These are phyloP conservation scores for Diaporthe ilicicola DNA, from an alignment of 2,329 filamentous ascomycete species.

Conservation along the genomic window DNA sequence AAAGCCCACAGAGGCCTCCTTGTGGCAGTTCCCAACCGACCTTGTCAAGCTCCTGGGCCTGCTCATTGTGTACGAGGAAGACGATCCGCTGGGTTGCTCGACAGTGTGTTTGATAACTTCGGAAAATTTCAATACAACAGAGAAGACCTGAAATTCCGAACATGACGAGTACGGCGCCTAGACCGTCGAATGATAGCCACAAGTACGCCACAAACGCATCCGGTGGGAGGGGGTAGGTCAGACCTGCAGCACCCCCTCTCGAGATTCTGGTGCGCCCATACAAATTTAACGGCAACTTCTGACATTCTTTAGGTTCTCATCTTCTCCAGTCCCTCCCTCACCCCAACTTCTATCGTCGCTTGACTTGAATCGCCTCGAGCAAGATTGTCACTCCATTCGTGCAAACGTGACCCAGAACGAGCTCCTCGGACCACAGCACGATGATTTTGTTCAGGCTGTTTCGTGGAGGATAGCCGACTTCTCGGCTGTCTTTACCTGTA, in stretches of 20 bases:
- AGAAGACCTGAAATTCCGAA: background rate
- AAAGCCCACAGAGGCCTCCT: background rate
- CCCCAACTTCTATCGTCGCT: background rate
- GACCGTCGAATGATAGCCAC: background rate
- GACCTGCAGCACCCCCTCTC: background rate
- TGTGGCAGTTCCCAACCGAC: background rate
- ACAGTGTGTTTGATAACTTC: background rate
- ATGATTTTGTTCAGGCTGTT: background rate
- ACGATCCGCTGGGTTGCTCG: background rate
- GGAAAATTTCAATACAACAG: background rate
- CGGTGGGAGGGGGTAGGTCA: constrained; percentile 1
- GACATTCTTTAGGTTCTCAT: background rate
- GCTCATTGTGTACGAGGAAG: background rate
- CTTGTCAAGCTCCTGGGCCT: background rate
- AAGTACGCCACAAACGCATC: constrained; percentile 2
- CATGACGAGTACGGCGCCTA: background rate
- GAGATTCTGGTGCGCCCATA: background rate
- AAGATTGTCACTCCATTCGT: background rate
- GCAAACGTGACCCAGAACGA: background rate
- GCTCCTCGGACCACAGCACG: no score
- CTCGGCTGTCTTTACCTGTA: background rate
- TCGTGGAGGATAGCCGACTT: background rate
- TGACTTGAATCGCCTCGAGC: background rate
- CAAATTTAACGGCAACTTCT: background rate
- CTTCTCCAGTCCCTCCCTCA: background rate